Evolutionary conservation across 2,329 filamentous ascomycete genomes (phyloP), one percentile per base, ranked within the genome.

Genomic region (Neoscytalidium dimidiatum): DNA sequence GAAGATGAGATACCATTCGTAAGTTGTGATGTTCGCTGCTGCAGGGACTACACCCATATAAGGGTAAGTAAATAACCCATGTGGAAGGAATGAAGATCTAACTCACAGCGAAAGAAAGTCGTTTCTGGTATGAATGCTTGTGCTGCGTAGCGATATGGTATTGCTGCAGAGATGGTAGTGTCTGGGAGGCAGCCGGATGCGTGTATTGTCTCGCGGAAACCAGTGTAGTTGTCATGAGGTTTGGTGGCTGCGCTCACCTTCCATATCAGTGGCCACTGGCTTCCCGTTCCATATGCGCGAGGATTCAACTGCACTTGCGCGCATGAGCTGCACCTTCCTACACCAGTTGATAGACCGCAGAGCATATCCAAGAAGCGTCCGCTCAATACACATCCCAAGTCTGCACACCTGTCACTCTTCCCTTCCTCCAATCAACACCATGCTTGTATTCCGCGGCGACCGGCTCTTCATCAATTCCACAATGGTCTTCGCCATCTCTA

Each of bases 401-500:
- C 49, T 73, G 71, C 67, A 74, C 70, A 62, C 75, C 69, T 38
- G 71, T 48, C 41, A 77, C 64, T 35, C 74, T 70, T 3, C 71
- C 71, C 64, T 74, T 72, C 13, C 71, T 74, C 71, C 74, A 78
- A 69, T 78, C 74, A 17, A 73, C 75, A 0, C 89, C 89, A 73
- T 90, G 88, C 74, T 85, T 87, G 75, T 92, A 94, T 65, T 75
- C 79, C 66, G 84, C 85, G 66, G 84, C 79, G 71, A 94, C 79
- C 74, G 90, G 88, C 79, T 94, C 91, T 78, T 92, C 84, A 72
- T 94, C 91, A 65, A 94, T 86, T 13, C 91, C 91, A 72, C 90
- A 90, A 80, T 94, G 91, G 67, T 86, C 85, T 75, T 89, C 83
- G 3, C 88, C 88, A 75, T 94, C 91, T 19, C 90, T 80, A 0